Conservation (phyloP, 257 asterid genomes). For the Petrea volubilis region DNA sequence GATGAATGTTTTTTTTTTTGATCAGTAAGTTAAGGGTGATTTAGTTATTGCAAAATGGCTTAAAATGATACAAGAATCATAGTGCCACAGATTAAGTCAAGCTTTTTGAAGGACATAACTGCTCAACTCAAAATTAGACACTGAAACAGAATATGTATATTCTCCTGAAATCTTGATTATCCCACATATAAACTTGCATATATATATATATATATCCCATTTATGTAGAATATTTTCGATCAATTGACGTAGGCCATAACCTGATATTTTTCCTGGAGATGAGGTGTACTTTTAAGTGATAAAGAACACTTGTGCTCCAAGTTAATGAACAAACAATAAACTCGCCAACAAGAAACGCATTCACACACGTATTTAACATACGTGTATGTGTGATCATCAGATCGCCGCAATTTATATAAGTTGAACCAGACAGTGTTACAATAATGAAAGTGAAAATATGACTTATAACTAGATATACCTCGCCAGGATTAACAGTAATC, state of each 20-base stretch:
- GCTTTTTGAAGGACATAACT: background rate
- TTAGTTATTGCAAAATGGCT: background rate
- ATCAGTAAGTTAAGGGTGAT: background rate
- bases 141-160: background rate
- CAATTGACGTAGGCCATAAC: background rate
- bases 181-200: background rate
- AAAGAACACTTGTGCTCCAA: background rate
- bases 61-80: background rate
- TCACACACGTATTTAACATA: background rate
- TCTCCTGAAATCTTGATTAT: background rate
- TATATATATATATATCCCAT: too few species aligned
- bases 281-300: background rate
- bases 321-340: background rate
- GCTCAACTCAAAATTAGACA: background rate
- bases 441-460: background rate
- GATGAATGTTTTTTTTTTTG: too few species aligned
- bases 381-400: background rate
- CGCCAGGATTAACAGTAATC: constrained; percentile 75
- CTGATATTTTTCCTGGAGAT: background rate
- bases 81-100: background rate
- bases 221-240: too few species aligned
- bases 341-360: background rate
- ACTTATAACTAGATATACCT: constrained; percentile 45
- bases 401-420: background rate
- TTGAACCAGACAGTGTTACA: background rate